Base-by-base conservation (phyloP, 768 basidiomycete species). In the Boletus subparvulus region DNA sequence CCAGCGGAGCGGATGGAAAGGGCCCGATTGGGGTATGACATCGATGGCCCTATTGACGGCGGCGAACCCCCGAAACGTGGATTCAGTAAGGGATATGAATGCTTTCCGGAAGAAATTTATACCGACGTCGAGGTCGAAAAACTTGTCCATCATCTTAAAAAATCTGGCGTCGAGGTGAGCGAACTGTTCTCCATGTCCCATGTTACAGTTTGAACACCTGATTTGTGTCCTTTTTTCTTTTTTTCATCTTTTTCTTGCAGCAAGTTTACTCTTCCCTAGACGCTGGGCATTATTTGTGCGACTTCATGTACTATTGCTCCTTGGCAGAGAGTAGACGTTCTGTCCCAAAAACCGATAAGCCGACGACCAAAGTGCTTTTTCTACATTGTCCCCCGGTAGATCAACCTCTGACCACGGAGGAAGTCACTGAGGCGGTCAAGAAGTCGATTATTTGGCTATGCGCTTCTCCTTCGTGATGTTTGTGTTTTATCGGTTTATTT, bases 241-340 rank as follows among this genome's bases (percentile, higher is more conserved):
- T 52, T 21, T 28, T 1, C 10, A 14, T 24, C 6, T 3, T 40
- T 33, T 6, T 0, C 56, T 50, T 47, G 47, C 63, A 88, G 85
- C 78, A 85, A 73, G 83, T 88, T 21, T 84, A 85, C 66, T 79
- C 85, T 19, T 89, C 88, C 3, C 81, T 85, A 78, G 88, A 90
- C 65, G 85, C 87, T 16, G 88, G 88, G 0, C 86, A 87, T 67
- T 91, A 84, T 68, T 72, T 90, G 12, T 88, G 85, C 66, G 88
- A 90, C 72, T 90, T 86, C 69, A 80, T 86, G 56, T 88, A 86
- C 68, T 91, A 87, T 64, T 86, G 86, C 65, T 88, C 87, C 11
- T 78, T 90, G 28, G 86, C 87, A 6, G 88, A 89, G 66, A 79
- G 82, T 28, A 82, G 79, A 64, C 81, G 85, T 4, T 59, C 57